phyloP scores from a whole-genome alignment of 1,284 basidiomycete species.

The Prillingera fragicola region DNA sequence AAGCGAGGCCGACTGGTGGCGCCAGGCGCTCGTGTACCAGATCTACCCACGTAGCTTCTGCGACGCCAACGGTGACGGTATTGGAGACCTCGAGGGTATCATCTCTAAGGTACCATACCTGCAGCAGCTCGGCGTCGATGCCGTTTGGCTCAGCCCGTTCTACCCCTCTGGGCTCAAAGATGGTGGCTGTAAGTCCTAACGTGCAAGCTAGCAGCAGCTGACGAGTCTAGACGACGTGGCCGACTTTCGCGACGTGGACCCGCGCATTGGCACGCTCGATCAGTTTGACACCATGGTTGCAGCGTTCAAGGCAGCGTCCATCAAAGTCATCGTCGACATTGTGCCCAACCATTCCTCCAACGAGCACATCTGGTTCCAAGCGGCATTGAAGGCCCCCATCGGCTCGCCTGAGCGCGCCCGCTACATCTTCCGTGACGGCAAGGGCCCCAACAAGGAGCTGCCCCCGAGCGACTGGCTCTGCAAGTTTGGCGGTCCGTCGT shows the following conservation, averaged over 20 bases:
- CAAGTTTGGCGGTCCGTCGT: constrained; percentile 65
- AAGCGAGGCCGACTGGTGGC: constrained; percentile 57
- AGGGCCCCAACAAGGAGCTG: constrained; percentile 49
- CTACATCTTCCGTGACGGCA: constrained; percentile 66
- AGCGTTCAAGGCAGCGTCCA: constrained; percentile 59
- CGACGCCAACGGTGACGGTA: constrained; percentile 67
- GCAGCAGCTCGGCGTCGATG: constrained; percentile 62
- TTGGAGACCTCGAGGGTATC: constrained; percentile 70
- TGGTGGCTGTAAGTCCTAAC: constrained; percentile 56
- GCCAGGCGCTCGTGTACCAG: constrained; percentile 61
- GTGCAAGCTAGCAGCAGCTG: background rate
- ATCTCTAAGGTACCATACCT: constrained; percentile 63
- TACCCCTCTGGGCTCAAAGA: constrained; percentile 64
- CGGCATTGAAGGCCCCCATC: constrained; percentile 57
- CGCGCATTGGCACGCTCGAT: constrained; percentile 62
- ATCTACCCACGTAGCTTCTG: constrained; percentile 67
- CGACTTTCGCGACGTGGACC: constrained; percentile 68
- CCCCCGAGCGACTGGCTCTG: constrained; percentile 71
- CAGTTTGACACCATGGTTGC: constrained; percentile 64
- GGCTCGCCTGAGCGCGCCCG: constrained; percentile 61
- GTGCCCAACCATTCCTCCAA: constrained; percentile 76
- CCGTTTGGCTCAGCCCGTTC: constrained; percentile 70
- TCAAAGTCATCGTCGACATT: constrained; percentile 73
- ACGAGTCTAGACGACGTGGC: constrained; percentile 55
- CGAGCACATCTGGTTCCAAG: constrained; percentile 70